Evolutionary conservation across 768 basidiomycete species (phyloP).

Genomic region (Auricularia cornea): DNA sequence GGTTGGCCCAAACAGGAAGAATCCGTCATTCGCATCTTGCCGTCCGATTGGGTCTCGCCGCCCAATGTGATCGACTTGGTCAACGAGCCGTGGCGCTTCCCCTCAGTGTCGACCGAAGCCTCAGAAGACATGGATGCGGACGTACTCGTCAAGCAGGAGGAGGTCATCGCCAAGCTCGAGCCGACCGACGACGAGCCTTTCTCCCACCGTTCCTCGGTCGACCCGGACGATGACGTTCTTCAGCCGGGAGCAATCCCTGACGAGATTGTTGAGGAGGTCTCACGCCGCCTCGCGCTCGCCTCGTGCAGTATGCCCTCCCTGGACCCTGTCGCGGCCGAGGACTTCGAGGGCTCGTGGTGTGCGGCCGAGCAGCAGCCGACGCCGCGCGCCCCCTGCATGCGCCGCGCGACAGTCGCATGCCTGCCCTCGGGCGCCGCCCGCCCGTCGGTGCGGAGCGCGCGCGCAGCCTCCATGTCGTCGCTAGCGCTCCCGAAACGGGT

Average conservation of each 20-base stretch:
- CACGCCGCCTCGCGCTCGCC: background rate
- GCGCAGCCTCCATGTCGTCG: background rate
- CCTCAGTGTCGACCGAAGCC: background rate
- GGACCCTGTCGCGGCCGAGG: background rate
- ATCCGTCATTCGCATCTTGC: background rate
- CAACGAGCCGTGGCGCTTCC: background rate
- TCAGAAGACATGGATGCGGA: slow-evolving; percentile 7
- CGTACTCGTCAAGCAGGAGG: slow-evolving; percentile 18
- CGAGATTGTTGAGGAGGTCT: background rate
- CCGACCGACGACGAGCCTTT: slow-evolving; percentile 37
- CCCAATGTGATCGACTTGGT: background rate
- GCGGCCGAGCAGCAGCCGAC: background rate
- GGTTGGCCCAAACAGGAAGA: background rate
- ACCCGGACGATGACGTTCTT: slow-evolving; percentile 35
- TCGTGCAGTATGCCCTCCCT: background rate
- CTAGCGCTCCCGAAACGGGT: background rate
- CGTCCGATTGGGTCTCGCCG: background rate
- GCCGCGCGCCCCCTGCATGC: background rate
- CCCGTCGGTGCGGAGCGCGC: background rate
- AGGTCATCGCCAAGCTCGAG: slow-evolving; percentile 47
- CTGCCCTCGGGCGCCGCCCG: background rate
- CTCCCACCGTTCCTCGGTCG: slow-evolving; percentile 35
- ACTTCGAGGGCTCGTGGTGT: background rate
- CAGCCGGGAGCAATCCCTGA: slow-evolving; percentile 11
- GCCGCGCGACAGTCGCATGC: background rate